Base-by-base conservation (phyloP, 140 eudicot species). In the Bidens hawaiensis region DNA sequence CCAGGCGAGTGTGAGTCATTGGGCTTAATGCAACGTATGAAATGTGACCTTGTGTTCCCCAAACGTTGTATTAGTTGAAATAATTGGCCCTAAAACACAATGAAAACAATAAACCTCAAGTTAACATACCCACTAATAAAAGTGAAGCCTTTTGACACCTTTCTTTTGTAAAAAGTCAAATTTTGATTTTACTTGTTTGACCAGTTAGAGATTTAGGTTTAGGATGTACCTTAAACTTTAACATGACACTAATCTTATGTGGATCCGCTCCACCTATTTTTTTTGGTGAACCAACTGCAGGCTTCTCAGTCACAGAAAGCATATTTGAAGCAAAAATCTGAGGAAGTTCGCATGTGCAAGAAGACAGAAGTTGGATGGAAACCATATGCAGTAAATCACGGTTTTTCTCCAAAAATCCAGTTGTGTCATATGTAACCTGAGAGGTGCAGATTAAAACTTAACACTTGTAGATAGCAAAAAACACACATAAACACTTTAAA, bases 11-110 rank as follows among this genome's bases (percentile, higher is more conserved):
- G 84, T 73, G 81, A 79, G 74, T 71, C 64, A 58, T 90, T 90
- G 38, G 98, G 96, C 66, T 90, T 90, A 59, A 90, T 87, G 72
- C 98, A 90, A 57, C 98, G 91, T 55, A 90, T 90, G 70, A 90
- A 90, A 79, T 90, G 96, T 2, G 96, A 90, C 11, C 69, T 75
- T 19, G 96, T 81, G 67, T 71, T 78, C 71, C 85, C 96, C 76
- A 90, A 71, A 68, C 78, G 79, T 75, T 87, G 88, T 88, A 90
- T 80, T 70, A 90, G 73, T 65, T 82, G 79, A 76, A 84, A 90
- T 53, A 90, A 77, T 75, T 90, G 91, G 47, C 79, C 82, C 95
- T 86, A 69, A 53, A 62, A 19, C n/a, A 63, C n/a, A 61, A 14
- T 38, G 14, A 46, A 27, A 65, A 24, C 33, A 61, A 65, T n/a